Conservation (phyloP, 2,329 filamentous ascomycete species). For the Aureobasidium sp. region DNA sequence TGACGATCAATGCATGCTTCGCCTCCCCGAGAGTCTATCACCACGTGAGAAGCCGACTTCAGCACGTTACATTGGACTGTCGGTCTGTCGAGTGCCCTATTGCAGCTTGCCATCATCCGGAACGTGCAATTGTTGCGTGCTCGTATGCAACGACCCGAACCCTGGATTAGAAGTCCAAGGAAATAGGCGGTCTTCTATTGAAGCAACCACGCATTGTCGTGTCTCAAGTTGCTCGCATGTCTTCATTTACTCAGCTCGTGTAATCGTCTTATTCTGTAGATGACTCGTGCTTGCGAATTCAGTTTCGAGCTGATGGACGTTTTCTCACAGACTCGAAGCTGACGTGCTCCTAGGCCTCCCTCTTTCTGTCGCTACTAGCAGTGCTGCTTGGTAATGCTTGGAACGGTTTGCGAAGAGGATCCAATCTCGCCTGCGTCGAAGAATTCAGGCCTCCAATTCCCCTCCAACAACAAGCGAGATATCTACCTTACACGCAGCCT, state of each 20-base stretch:
- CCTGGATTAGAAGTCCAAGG: not conserved
- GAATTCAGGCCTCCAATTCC: not conserved
- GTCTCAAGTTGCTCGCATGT: not conserved
- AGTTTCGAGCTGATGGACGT: not conserved
- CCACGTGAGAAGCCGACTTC: not conserved
- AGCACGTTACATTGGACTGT: not conserved
- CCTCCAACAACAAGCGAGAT: not conserved
- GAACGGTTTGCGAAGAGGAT: not conserved
- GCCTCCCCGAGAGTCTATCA: slow-evolving; percentile 3
- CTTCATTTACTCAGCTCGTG: not conserved
- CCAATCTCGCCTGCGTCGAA: not conserved
- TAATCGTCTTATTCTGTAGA: not conserved
- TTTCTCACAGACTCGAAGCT: not conserved
- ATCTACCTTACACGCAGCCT: not conserved
- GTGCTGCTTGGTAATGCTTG: not conserved
- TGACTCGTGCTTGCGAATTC: not conserved
- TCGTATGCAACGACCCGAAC: not conserved
- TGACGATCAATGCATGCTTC: slow-evolving; percentile 11
- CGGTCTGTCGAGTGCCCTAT: not conserved
- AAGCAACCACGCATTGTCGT: not conserved
- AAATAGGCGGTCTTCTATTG: not conserved
- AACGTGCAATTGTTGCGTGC: slow-evolving; percentile 12
- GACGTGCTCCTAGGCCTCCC: not conserved
- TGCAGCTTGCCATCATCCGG: not conserved
- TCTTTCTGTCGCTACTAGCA: not conserved